Evolutionary conservation across 768 basidiomycete genomes (phyloP).

Genomic region (Tulasnella sp.): DNA sequence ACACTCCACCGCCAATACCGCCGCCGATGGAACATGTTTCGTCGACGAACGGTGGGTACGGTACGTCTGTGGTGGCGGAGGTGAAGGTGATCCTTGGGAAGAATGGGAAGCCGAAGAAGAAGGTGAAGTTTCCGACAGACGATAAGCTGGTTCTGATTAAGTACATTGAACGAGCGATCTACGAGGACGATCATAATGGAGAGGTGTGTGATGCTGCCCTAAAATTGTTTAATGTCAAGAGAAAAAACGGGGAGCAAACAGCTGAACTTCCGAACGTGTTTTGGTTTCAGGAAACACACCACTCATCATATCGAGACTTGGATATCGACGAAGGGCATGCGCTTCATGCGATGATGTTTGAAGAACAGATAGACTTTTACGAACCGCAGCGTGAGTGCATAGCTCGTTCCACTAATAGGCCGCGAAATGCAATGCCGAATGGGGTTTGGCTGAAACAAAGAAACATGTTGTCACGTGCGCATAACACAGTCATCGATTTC

Average conservation of each 20-base stretch:
- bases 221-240: conserved; percentile 1
- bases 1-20: conserved; percentile 49
- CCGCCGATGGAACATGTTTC: conserved; percentile 27
- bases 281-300: conserved; percentile 51
- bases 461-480: not conserved
- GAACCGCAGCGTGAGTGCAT: conserved; percentile 62
- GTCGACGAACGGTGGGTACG: not conserved
- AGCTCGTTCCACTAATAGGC: not conserved
- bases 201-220: conserved; percentile 53
- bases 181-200: conserved; percentile 70
- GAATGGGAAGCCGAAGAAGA: conserved; percentile 52
- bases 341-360: conserved; percentile 65
- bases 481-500: conserved; percentile 42
- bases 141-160: conserved; percentile 62
- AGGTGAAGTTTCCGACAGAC: conserved; percentile 70
- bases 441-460: not conserved
- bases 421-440: not conserved
- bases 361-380: conserved; percentile 78
- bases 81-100: conserved; percentile 5
- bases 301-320: conserved; percentile 50
- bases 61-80: conserved; percentile 8
- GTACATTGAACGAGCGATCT: conserved; percentile 75
- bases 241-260: not conserved
- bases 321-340: conserved; percentile 83
- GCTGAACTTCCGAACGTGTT: too few species aligned